A percentile compares a stretch with the other conserved stretches of the same genome.
Evolutionary conservation across 108 stramenopile genomes (phyloP).

Genomic region (Aurantiochytrium sp.): DNA sequence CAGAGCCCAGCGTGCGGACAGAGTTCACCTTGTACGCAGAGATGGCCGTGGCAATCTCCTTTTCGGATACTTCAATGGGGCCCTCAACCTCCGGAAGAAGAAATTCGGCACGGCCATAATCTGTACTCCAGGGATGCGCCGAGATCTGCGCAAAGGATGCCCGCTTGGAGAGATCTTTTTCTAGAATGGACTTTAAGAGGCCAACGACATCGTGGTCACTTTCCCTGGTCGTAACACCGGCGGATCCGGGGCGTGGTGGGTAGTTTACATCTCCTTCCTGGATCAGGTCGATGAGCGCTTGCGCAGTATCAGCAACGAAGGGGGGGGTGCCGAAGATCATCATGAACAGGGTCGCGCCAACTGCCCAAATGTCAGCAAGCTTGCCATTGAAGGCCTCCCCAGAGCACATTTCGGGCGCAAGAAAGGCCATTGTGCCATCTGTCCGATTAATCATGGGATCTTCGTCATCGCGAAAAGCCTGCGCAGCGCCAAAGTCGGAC

Average conservation of each 20-base stretch:
- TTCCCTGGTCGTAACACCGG: not conserved
- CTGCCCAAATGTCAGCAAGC: conserved; percentile 27
- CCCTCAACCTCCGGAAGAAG: not conserved
- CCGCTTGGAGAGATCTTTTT: not conserved
- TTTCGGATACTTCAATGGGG: not conserved
- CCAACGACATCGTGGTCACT: not conserved
- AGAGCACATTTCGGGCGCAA: conserved; percentile 30
- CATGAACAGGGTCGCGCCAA: conserved; percentile 32
- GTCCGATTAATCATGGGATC: not conserved
- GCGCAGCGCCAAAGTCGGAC: conserved; percentile 34
- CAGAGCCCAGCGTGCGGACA: too few relatives aligned
- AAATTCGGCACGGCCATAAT: not conserved
- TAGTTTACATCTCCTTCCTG: not conserved
- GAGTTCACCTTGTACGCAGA: not conserved
- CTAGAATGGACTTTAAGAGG: not conserved
- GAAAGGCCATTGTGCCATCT: conserved; percentile 33
- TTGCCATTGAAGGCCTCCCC: conserved; percentile 11
- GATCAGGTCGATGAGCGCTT: not conserved
- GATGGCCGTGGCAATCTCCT: not conserved
- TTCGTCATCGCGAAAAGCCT: not conserved
- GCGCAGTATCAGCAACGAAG: not conserved
- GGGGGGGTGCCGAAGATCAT: conserved; percentile 28
- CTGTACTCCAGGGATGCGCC: not conserved
- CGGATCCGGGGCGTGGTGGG: not conserved
- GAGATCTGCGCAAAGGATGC: not conserved